Evolutionary conservation across 805 yeast species (phyloP).

Genomic region (Pichia ethanolica): DNA sequence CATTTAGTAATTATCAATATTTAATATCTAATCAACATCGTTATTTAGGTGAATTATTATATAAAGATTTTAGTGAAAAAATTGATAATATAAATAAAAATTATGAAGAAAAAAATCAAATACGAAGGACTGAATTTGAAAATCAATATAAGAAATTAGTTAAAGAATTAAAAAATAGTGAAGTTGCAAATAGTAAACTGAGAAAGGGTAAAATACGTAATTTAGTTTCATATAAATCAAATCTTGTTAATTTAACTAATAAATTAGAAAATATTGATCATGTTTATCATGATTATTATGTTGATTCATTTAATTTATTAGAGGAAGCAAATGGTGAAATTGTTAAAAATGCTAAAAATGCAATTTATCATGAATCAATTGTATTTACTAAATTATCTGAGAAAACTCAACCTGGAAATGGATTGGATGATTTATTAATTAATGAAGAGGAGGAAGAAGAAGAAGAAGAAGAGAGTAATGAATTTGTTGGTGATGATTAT

Average conservation of each 20-base stretch:
- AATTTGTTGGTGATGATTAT: conserved; percentile 1
- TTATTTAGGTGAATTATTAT: conserved; percentile 52
- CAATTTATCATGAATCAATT: conserved; percentile 74
- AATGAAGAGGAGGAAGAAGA: not conserved
- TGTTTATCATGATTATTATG: conserved; percentile 67
- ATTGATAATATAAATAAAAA: conserved; percentile 36
- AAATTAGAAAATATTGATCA: conserved; percentile 76
- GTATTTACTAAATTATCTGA: conserved; percentile 73
- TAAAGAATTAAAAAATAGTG: conserved; percentile 47
- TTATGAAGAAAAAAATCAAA: conserved; percentile 36
- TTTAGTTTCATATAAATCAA: conserved; percentile 57
- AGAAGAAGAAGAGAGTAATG: not conserved
- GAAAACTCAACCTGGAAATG: conserved; percentile 86
- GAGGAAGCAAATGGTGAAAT: conserved; percentile 42
- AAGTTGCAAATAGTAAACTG: conserved; percentile 50
- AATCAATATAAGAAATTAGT: conserved; percentile 46
- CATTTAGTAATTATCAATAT: conserved; percentile 72
- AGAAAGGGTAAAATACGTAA: conserved; percentile 57
- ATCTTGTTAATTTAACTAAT: conserved; percentile 57
- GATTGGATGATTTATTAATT: conserved; percentile 46
- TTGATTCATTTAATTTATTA: conserved; percentile 52
- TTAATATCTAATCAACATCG: conserved; percentile 72
- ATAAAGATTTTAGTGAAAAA: conserved; percentile 50
- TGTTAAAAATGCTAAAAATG: conserved; percentile 48
- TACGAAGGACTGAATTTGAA: conserved; percentile 49